Evolutionary conservation across 306 rosid genomes (phyloP), one percentile per base, ranked within the genome.

Genomic region (Sicyos baderoa): DNA sequence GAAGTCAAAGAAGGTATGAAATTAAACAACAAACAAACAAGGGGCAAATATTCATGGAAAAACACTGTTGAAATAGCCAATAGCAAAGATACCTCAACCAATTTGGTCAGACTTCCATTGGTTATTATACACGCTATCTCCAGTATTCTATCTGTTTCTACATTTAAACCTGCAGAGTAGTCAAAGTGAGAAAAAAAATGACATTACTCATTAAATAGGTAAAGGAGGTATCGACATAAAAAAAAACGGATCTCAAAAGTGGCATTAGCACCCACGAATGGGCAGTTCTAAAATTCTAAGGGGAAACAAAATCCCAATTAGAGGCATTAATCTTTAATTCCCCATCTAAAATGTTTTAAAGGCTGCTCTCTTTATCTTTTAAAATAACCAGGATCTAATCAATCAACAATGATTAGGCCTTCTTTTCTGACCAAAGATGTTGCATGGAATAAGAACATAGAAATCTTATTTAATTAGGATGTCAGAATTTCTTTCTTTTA

Each of bases 91-190:
- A 93, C 98, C 97, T 93, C 98, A 29, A 85, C 59, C 0, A 79
- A 70, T 81, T 89, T 93, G 82, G 84, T 79, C 74, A 93, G 82
- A 57, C 47, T 79, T 49, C 98, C 98, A 77, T 93, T 91, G 54
- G 98, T 86, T 55, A 89, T 70, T 71, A 93, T 88, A 75, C 98
- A 93, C 72, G 98, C 98, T 80, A 93, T 89, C 87, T 93, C 98
- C 72, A 93, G 59, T 72, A 93, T 93, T 75, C 94, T 81, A 72
- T 93, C 98, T 78, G 79, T 87, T 79, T 93, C 97, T 76, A 89
- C 71, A 79, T 88, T 69, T 75, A 93, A 84, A 70, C 98, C 98
- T 93, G 82, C 82, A 79, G 48, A 11, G 19, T 44, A 64, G 70
- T 12, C 29, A 64, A 64, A 21, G 22, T 15, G 63, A 17, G 23